These are phyloP conservation scores for Colletotrichum lupini DNA, from an alignment of 2,329 filamentous ascomycete species.

Conservation along the genomic window DNA sequence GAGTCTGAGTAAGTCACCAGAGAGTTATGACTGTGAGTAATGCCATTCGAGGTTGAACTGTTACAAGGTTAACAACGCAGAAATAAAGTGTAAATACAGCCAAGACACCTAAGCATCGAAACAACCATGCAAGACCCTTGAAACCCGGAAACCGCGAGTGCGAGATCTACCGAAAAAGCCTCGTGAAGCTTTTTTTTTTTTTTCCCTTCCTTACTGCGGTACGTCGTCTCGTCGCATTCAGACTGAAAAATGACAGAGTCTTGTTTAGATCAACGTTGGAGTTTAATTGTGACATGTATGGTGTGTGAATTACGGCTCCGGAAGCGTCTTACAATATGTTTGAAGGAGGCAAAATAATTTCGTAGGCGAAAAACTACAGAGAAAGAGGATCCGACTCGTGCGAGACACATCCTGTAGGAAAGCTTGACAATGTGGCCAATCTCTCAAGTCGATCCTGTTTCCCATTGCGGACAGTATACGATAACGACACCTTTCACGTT, in stretches of 20 bases:
- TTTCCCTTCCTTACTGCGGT: not conserved
- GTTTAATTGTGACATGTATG: not conserved
- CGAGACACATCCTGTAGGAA: not conserved
- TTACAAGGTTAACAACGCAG: not conserved
- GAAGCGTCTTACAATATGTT: not conserved
- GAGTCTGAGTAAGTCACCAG: not conserved
- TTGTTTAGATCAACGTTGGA: not conserved
- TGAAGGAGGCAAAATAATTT: not conserved
- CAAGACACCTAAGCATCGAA: not conserved
- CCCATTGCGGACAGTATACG: not conserved
- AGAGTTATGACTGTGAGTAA: not conserved
- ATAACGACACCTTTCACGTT: not conserved
- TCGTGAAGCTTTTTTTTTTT: not conserved
- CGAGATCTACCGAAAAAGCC: not conserved
- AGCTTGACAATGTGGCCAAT: not conserved
- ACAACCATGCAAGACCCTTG: not conserved
- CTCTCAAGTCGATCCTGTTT: not conserved
- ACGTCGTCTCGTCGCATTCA: not conserved
- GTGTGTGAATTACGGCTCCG: not conserved
- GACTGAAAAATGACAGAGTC: not conserved
- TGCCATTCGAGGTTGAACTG: too few relatives aligned
- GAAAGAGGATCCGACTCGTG: not conserved
- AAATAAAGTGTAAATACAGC: not conserved
- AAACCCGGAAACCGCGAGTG: not conserved
- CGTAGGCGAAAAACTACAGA: too few relatives aligned